phyloP scores from a whole-genome alignment of 2,329 filamentous ascomycete species.

The Coniochaeta sp. region DNA sequence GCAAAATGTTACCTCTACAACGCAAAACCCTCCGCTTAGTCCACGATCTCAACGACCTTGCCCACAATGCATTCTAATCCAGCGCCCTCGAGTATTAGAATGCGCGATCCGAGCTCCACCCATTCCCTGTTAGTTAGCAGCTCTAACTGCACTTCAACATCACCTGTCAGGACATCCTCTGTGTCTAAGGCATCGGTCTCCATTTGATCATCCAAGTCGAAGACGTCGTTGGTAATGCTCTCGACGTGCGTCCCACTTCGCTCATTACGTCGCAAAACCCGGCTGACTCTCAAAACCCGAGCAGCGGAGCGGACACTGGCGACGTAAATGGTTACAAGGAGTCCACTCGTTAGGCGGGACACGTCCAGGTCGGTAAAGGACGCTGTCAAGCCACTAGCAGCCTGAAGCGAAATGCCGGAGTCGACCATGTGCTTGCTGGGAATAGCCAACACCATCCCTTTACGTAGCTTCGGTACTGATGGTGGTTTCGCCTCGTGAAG shows the following conservation, averaged over 20 bases:
- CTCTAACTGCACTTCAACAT: constrained; percentile 56
- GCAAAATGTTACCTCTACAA: not conserved
- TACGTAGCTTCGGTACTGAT: constrained; percentile 44
- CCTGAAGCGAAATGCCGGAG: constrained; percentile 50
- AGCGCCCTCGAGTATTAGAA: constrained; percentile 64
- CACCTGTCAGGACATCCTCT: constrained; percentile 15
- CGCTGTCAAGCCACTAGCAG: constrained; percentile 63
- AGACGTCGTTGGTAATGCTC: constrained; percentile 48
- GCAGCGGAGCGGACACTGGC: constrained; percentile 81
- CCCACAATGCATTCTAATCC: constrained; percentile 69
- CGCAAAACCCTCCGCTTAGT: constrained; percentile 25
- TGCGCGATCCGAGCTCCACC: constrained; percentile 62
- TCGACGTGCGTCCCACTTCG: constrained; percentile 22
- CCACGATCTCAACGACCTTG: constrained; percentile 52
- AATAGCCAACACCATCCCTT: constrained; percentile 76
- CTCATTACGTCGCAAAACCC: constrained; percentile 14
- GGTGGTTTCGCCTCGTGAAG: constrained; percentile 18
- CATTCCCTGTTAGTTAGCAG: constrained; percentile 64
- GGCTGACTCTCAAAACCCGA: constrained; percentile 54
- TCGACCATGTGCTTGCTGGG: constrained; percentile 51
- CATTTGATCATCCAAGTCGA: constrained; percentile 44
- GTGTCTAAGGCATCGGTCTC: constrained; percentile 25
- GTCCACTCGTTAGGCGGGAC: constrained; percentile 56
- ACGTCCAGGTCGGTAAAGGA: constrained; percentile 59
- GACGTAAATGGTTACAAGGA: constrained; percentile 73